Evolutionary conservation across 1,284 basidiomycete species (phyloP), one percentile per base, ranked within the genome.

Genomic region (Ustilago loliicola): DNA sequence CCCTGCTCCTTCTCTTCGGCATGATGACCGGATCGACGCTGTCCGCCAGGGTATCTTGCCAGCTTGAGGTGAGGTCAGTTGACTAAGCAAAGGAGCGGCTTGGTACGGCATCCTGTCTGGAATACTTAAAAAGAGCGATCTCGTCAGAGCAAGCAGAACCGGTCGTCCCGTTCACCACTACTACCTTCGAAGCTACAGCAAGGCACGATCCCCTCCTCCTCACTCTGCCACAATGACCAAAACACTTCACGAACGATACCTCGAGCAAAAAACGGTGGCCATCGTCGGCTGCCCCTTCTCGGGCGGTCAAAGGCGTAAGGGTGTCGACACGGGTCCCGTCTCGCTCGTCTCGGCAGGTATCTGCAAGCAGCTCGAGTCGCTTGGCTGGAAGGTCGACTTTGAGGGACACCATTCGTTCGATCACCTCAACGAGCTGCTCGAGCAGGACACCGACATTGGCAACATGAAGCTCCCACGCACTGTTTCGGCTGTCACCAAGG

Each of bases 341-440:
- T 73, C 79, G 40, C 69, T 86, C 40, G 67, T 85, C 23, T 48
- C 62, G 32, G 84, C 84, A 1, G 85, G 82, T 4, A 77, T 86
- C 51, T 68, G 72, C 56, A 40, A 74, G 48, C 84, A 85, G 78
- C 78, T 86, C 72, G 68, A 81, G 61, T 61, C 88, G 13, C 91
- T 99, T 29, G 95, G 94, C 55, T 98, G 95, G 94, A 89, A 91
- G 29, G 95, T 98, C 82, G 88, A 91, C 57, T 95, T 96, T 85
- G 91, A 95, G 76, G 93, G 93, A 2, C 93, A 95, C 83, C 93
- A 96, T 86, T 91, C 93, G 76, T 96, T 97, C 83, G 92, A 94
- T 82, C 91, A 92, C 59, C 91, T 95, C 61, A 86, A 89, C 89
- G 56, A 77, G 7, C 52, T 79, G 7, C 61, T 80, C 47, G 69